Evolutionary conservation across 371 early-diverging fungal genomes (phyloP), one percentile per base, ranked within the genome.

Genomic region (Dichotomocladium elegans): DNA sequence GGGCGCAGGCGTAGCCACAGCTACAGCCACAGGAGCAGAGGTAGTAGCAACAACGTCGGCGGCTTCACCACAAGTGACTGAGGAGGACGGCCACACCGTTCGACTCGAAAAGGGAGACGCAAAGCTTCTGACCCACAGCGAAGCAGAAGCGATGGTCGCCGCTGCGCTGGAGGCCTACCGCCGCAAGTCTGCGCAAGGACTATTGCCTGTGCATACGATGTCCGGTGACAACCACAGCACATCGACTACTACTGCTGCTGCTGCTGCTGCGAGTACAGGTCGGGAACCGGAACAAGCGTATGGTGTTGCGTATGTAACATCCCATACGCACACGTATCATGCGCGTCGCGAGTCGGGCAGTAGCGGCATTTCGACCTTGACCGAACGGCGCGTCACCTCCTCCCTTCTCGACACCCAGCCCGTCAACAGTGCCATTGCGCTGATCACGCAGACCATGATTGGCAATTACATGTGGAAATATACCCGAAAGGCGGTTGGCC

Each of bases 391-490:
- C 57, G n/a, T n/a, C n/a, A n/a, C n/a, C n/a, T n/a, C n/a, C n/a
- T n/a, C n/a, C n/a, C n/a, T n/a, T n/a, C n/a, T n/a, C n/a, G n/a
- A n/a, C n/a, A n/a, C n/a, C n/a, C 25, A 12, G 25, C 44, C 4
- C 14, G 44, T 17, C 21, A 37, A 21, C 14, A 53, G 35, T 17
- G 51, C 56, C 19, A 72, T 68, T 22, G 49, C 83, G 33, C 55
- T 86, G 25, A 83, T 91, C 33, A 87, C 91, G 5, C 82, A 85
- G 43, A 86, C 87, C 43, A 86, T 88, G 83, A 82, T 88, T 45
- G 89, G 89, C 9, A 83, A 85, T 27, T 85, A 74, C 55, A 62
- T 90, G 63, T 80, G 71, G 73, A 90, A 90, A 66, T 87, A 81
- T 53, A 86, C 85, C 19, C 74, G 83, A 5, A 71, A 79, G 28